Conservation (phyloP, 805 yeast genomes). For the Lachancea nothofagi region DNA sequence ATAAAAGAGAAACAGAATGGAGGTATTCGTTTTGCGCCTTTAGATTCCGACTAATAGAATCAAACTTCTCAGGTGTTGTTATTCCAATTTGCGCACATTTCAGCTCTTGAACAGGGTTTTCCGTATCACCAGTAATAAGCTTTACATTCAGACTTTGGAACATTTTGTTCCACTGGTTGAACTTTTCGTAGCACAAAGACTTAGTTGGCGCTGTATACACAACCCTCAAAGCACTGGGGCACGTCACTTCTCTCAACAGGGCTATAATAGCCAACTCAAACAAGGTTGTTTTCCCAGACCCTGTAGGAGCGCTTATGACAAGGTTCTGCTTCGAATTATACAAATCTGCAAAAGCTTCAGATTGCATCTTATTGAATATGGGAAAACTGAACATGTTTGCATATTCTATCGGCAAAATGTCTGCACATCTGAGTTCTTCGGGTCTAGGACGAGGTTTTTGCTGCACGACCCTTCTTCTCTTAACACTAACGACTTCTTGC, state of each 20-base stretch:
- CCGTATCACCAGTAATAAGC: conserved; percentile 51
- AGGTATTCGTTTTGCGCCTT: not conserved
- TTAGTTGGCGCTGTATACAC: conserved; percentile 58
- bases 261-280: conserved; percentile 48
- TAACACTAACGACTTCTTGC: too few species aligned
- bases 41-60: not conserved
- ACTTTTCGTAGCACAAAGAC: conserved; percentile 49
- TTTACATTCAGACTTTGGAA: conserved; percentile 44
- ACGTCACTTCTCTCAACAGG: conserved; percentile 28
- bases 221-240: conserved; percentile 28
- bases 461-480: too few species aligned
- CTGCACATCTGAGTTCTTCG: conserved; percentile 7
- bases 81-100: not conserved
- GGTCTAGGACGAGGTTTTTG: not conserved
- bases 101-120: conserved; percentile 36
- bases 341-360: conserved; percentile 37
- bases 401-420: conserved; percentile 36
- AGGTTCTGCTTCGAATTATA: conserved; percentile 37
- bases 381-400: conserved; percentile 20
- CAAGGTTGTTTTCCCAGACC: conserved; percentile 54
- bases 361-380: conserved; percentile 46
- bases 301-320: conserved; percentile 52
- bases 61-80: not conserved
- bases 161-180: conserved; percentile 40
- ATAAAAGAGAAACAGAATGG: conserved; percentile 30